These are phyloP conservation scores for Noccaea bulbosa DNA, from an alignment of 345 rosid species.

Conservation along the genomic window DNA sequence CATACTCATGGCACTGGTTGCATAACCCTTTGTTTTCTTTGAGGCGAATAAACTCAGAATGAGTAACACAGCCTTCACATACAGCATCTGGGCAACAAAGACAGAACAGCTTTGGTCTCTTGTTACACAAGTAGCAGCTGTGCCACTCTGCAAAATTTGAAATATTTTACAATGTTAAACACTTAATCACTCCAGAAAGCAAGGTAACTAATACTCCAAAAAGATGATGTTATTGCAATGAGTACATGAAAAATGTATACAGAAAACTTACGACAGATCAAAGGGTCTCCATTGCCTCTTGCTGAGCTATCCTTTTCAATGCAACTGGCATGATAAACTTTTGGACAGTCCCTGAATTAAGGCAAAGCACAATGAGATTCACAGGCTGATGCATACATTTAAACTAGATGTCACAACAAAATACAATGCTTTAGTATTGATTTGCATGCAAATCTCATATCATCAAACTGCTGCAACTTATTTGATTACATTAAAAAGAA, in stretches of 20 bases:
- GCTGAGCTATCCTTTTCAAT: not conserved
- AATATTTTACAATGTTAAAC: not conserved
- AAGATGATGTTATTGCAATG: slow-evolving; percentile 1
- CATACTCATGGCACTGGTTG: slow-evolving; percentile 32
- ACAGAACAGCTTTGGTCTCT: slow-evolving; percentile 34
- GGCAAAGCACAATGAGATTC: slow-evolving; percentile 14
- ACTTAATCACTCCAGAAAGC: slow-evolving; percentile 12
- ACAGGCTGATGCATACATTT: not conserved
- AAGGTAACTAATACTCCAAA: not conserved
- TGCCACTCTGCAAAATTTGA: slow-evolving; percentile 42
- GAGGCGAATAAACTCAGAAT: slow-evolving; percentile 29
- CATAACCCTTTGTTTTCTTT: slow-evolving; percentile 42
- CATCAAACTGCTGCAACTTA: not conserved
- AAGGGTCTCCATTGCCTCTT: slow-evolving; percentile 28
- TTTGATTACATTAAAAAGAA: not conserved
- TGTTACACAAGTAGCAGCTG: slow-evolving; percentile 43
- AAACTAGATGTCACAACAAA: not conserved
- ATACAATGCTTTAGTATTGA: not conserved
- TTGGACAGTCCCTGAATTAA: slow-evolving; percentile 41
- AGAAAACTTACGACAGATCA: slow-evolving; percentile 40
- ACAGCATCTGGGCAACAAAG: slow-evolving; percentile 40
- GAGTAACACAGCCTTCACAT: slow-evolving; percentile 33
- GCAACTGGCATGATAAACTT: slow-evolving; percentile 43
- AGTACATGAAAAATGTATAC: not conserved
- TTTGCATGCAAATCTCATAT: slow-evolving; percentile 19